These are phyloP conservation scores for Daphne laureola DNA, from an alignment of 441 rosid genomes.

Conservation along the genomic window DNA sequence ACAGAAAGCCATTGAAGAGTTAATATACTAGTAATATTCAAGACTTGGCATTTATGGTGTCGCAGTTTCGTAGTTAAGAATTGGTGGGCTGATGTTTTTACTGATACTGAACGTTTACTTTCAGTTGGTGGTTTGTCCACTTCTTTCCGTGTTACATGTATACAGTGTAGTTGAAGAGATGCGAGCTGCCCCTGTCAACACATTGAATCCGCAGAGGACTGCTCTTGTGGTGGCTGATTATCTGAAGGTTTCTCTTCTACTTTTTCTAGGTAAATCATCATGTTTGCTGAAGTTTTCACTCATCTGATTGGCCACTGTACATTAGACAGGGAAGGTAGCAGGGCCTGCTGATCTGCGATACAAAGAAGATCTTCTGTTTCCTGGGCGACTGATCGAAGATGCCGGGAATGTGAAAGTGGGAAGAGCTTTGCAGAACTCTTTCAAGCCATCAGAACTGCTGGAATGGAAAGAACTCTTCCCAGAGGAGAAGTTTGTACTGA, in stretches of 20 bases:
- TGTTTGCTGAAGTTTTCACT: slow-evolving; percentile 11
- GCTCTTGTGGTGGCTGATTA: slow-evolving; percentile 86
- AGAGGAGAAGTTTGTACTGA: slow-evolving; percentile 69
- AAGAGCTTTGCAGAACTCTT: slow-evolving; percentile 48
- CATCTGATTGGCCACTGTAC: slow-evolving; percentile 16
- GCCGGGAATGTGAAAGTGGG: slow-evolving; percentile 92
- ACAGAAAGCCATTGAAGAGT: too few species aligned
- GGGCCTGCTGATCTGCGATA: slow-evolving; percentile 82
- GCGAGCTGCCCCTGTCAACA: slow-evolving; percentile 77
- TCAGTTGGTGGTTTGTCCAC: slow-evolving; percentile 81
- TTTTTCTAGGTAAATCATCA: slow-evolving; percentile 1
- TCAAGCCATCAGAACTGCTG: slow-evolving; percentile 59
- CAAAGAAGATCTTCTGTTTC: slow-evolving; percentile 71
- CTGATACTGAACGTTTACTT: slow-evolving; percentile 15
- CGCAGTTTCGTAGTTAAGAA: neutral
- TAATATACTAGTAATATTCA: too few species aligned
- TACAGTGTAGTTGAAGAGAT: slow-evolving; percentile 74
- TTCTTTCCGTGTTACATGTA: slow-evolving; percentile 66
- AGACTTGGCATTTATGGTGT: neutral
- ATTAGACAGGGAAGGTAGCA: slow-evolving; percentile 70
- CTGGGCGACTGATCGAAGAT: slow-evolving; percentile 66
- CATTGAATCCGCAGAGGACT: slow-evolving; percentile 87
- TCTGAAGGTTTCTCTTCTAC: slow-evolving; percentile 44
- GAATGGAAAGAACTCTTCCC: slow-evolving; percentile 52
- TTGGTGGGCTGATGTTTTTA: neutral